Conservation (phyloP, 208 protist species). For the Trypanosoma cruzi region DNA sequence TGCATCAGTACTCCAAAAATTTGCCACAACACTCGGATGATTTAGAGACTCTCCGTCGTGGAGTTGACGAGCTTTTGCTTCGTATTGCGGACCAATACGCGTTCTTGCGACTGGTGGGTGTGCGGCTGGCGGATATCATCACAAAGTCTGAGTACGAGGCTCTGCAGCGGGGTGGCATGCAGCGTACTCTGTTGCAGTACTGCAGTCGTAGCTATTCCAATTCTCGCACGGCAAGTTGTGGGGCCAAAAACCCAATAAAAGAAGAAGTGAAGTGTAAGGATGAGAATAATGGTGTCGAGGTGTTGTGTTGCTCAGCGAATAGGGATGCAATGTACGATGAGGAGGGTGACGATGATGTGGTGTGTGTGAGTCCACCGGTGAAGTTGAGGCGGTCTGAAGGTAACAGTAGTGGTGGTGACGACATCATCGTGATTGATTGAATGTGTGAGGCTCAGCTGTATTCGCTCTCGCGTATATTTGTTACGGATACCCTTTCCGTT, state of each 20-base stretch:
- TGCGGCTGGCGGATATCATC: constrained; percentile 64
- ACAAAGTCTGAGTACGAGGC: constrained; percentile 25
- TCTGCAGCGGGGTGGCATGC: constrained; percentile 1
- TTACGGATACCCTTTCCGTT: too few species aligned
- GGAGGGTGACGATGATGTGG: constrained; percentile 12
- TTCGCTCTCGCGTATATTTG: too few species aligned
- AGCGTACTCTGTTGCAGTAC: constrained; percentile 10
- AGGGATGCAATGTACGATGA: not conserved
- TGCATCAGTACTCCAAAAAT: constrained; percentile 67
- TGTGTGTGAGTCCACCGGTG: constrained; percentile 10
- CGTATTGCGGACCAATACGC: constrained; percentile 50
- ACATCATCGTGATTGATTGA: constrained; percentile 23
- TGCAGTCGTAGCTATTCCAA: not conserved
- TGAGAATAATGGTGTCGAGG: not conserved
- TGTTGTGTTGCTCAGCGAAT: not conserved
- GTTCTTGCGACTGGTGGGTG: constrained; percentile 70
- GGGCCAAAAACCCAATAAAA: not conserved
- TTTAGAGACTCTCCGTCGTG: constrained; percentile 44
- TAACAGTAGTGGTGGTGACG: not conserved
- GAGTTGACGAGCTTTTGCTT: constrained; percentile 60
- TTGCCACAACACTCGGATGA: constrained; percentile 47
- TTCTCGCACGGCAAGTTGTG: not conserved
- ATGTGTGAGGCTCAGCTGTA: not conserved
- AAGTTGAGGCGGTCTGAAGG: not conserved
- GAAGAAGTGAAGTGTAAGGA: too few species aligned